Base-by-base conservation (phyloP, 139 green algal genomes). In the Zygnema cylindricum region DNA sequence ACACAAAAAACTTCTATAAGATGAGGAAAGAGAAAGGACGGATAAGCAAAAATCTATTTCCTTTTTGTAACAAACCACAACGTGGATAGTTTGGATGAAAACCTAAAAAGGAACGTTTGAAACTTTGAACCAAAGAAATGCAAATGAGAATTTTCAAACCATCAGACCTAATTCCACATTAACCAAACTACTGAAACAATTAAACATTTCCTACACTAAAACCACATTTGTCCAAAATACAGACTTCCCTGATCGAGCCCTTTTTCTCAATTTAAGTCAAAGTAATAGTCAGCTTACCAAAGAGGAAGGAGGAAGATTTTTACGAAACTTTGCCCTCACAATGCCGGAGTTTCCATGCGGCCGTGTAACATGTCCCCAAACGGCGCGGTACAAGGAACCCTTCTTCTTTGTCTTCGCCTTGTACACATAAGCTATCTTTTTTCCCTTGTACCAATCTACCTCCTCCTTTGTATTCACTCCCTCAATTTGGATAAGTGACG, bases 341-440 rank as follows among this genome's bases (percentile, higher is more conserved):
- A 94, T 92, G 76, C 97, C 97, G 76, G 88, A 91, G 94, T 95
- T 98, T 77, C 97, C 97, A 91, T 99, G 97, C 23, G 96, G 86
- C 42, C 96, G 95, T 23, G 55, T 90, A 32, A 94, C 94, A 93
- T 98, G 97, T 92, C 97, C 97, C 97, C 97, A 99, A 55, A 98
- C 97, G 71, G 96, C 96, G 81, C 97, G 96, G 94, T 95, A 98
- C 63, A 94, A 92, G 77, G 94, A 95, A 91, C 95, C 96, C 94
- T 98, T 95, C 95, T 98, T 98, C 91, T 95, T 88, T n/a, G 96
- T 99, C 94, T 98, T 97, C 30, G 96, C 97, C 96, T 98, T 98
- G 96, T 99, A 99, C 43, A 99, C 93, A 93, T 98, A 99, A n/a
- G 97, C 97, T 42, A 99, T 87, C 77, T 95, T 94, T 95, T 99